Conservation (phyloP, 1,284 basidiomycete species). For the Hemileia vastatrix region DNA sequence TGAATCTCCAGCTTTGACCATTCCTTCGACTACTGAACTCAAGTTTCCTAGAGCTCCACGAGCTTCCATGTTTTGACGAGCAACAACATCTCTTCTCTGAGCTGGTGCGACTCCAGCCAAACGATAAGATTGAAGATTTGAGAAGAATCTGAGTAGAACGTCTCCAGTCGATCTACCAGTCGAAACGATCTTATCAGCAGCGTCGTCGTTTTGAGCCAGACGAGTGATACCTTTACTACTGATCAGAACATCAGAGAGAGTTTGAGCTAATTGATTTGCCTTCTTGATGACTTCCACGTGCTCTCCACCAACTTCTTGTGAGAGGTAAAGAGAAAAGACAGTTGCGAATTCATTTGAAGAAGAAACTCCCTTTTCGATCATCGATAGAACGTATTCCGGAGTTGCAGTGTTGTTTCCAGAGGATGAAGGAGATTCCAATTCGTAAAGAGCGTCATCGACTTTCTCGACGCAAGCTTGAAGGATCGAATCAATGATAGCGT, state of each 20-base stretch:
- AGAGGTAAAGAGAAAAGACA: constrained; percentile 81
- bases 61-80: constrained; percentile 79
- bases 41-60: constrained; percentile 71
- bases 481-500: constrained; percentile 97
- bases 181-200: constrained; percentile 73
- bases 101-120: constrained; percentile 51
- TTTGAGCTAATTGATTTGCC: constrained; percentile 92
- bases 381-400: constrained; percentile 92
- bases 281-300: constrained; percentile 97
- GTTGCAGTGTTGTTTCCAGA: constrained; percentile 91
- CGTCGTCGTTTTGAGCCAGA: constrained; percentile 79
- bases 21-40: constrained; percentile 72
- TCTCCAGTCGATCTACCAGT: constrained; percentile 82
- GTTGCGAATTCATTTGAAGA: constrained; percentile 94
- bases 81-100: constrained; percentile 74
- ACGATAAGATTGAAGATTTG: constrained; percentile 92
- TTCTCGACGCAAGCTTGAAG: constrained; percentile 93
- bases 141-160: constrained; percentile 79
- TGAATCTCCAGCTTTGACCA: constrained; percentile 75
- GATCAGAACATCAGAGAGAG: constrained; percentile 77
- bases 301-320: constrained; percentile 78
- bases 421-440: constrained; percentile 87
- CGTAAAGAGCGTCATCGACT: constrained; percentile 93
- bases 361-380: constrained; percentile 93
- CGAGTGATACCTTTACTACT: constrained; percentile 94